phyloP scores from a whole-genome alignment of 768 basidiomycete species.

The Mrakia frigida region DNA sequence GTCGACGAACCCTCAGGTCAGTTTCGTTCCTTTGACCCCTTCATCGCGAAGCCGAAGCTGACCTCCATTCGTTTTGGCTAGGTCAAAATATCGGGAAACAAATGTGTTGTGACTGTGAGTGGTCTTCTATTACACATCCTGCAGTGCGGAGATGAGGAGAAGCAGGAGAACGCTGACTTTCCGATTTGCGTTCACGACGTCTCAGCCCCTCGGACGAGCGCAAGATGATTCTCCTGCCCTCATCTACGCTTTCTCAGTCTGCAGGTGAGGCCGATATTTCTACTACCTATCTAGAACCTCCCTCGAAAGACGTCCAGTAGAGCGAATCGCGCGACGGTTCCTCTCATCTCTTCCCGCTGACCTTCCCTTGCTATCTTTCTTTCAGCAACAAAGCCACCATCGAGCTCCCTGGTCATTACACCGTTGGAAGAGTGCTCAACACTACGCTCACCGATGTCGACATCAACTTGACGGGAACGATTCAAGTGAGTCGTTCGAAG shows the following conservation, averaged over 20 bases:
- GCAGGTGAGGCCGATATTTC: background rate
- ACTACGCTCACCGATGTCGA: conserved; percentile 46
- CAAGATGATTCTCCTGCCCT: conserved; percentile 10
- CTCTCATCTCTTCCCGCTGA: background rate
- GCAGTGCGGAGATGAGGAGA: background rate
- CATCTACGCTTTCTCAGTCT: background rate
- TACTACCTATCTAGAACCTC: too few species aligned
- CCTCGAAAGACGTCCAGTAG: too few species aligned
- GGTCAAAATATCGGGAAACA: background rate
- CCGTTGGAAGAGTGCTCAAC: conserved; percentile 47
- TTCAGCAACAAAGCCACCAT: background rate
- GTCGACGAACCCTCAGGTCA: background rate
- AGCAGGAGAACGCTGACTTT: background rate
- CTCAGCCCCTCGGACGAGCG: background rate
- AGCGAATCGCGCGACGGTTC: background rate
- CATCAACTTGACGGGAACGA: conserved; percentile 47
- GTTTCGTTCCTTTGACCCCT: background rate
- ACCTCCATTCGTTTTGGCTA: background rate
- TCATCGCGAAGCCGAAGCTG: background rate
- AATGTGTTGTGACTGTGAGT: background rate
- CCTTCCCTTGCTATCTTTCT: background rate
- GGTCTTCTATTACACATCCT: background rate
- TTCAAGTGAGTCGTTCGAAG: conserved; percentile 35
- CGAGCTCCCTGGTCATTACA: conserved; percentile 25
- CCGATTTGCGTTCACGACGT: background rate